Conservation (phyloP, 352 stramenopile species). For the Globisporangium radiosum region DNA sequence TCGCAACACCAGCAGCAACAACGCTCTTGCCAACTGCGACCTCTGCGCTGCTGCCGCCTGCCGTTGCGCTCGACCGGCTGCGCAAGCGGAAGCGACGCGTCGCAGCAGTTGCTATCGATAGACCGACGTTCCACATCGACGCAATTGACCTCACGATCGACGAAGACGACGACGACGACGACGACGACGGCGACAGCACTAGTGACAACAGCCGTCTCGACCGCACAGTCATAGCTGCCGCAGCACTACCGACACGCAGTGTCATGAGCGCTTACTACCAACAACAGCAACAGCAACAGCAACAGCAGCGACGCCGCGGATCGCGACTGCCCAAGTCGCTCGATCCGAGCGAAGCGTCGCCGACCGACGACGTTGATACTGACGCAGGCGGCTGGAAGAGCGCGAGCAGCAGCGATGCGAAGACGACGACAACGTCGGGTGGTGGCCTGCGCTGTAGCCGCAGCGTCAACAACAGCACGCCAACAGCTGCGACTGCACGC, state of each 20-base stretch:
- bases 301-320: neutral
- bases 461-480: constrained; percentile 16
- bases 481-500: neutral
- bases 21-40: neutral
- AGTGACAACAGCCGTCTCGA: neutral
- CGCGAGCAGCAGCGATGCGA: constrained; percentile 10
- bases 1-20: neutral
- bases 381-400: constrained; percentile 8
- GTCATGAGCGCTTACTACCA: constrained; percentile 9
- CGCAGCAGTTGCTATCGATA: constrained; percentile 20
- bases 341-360: constrained; percentile 10
- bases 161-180: constrained; percentile 10
- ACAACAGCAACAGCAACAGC: neutral
- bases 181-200: neutral
- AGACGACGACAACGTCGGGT: constrained; percentile 1
- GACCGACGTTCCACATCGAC: constrained; percentile 13
- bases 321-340: constrained; percentile 4
- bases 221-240: neutral
- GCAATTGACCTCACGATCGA: constrained; percentile 17
- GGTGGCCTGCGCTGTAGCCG: constrained; percentile 11
- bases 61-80: constrained; percentile 8
- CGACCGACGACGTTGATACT: neutral
- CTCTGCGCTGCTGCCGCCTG: neutral
- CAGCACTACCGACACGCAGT: neutral
- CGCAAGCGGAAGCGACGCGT: constrained; percentile 39